Percentiles rank a stretch among this genome's conserved stretches.
Evolutionary conservation across 352 stramenopile species (phyloP).

Genomic region (Thalassiosira mediterranea): DNA sequence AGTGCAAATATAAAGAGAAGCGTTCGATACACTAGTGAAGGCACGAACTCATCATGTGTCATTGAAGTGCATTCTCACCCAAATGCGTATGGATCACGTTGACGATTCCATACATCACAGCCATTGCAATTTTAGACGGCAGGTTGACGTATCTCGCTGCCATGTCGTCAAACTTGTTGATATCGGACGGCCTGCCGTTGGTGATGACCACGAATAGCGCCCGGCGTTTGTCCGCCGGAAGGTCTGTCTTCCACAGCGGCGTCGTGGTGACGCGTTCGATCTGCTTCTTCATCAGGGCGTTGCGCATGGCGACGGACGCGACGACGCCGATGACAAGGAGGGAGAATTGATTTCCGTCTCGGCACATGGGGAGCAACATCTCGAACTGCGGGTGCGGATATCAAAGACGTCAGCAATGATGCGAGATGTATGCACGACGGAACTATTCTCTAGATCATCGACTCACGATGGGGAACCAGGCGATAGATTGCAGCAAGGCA

Average conservation of each 20-base stretch:
- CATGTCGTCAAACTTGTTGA: constrained; percentile 54
- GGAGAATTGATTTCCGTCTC: constrained; percentile 24
- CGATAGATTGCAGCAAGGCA: constrained; percentile 34
- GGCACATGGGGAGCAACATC: constrained; percentile 36
- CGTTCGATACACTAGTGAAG: background rate
- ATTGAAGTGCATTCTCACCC: constrained; percentile 9
- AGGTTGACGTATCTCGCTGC: constrained; percentile 32
- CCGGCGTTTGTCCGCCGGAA: constrained; percentile 42
- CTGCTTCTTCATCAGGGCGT: constrained; percentile 47
- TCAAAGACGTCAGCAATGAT: constrained; percentile 1
- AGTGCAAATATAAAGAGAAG: too few species aligned
- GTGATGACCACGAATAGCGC: constrained; percentile 48
- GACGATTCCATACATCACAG: constrained; percentile 24
- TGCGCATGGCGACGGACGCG: constrained; percentile 18
- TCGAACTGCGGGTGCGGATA: constrained; percentile 21
- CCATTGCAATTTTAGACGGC: constrained; percentile 34
- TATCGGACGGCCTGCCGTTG: constrained; percentile 36
- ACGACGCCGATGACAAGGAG: constrained; percentile 22
- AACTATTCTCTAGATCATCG: too few species aligned
- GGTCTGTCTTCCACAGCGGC: constrained; percentile 36
- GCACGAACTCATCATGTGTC: too few species aligned
- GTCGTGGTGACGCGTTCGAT: constrained; percentile 40
- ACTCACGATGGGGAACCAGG: constrained; percentile 46
- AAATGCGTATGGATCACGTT: constrained; percentile 44
- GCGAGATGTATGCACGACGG: background rate